Evolutionary conservation across 2,329 filamentous ascomycete species (phyloP), one percentile per base, ranked within the genome.

Genomic region (Pyrenochaeta sp.): DNA sequence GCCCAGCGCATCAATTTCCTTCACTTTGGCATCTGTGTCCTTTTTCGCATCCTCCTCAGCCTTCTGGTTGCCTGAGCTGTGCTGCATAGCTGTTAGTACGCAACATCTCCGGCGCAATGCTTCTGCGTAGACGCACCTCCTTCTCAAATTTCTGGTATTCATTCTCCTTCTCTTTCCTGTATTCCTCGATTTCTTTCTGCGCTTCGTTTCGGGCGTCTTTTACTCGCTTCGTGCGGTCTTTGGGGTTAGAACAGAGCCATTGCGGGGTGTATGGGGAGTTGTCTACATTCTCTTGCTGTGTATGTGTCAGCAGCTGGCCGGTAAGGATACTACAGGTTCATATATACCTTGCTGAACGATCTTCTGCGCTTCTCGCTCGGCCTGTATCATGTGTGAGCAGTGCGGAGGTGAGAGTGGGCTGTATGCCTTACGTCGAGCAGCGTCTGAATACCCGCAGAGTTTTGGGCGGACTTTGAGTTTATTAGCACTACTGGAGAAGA

Each of bases 281-380:
- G n/a, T 73, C 76, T 87, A 96, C 92, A 96, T 86, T 96, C 92
- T 86, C 92, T 86, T 72, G 92, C 91, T 96, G 48, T 11, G 9
- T 1, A 7, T 18, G 3, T 37, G 51, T 71, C 64, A 74, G 61
- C 45, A 23, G 3, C 12, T n/a, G 23, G 29, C 30, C 43, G 42
- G 46, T 18, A 15, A 40, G 40, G n/a, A 32, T 17, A n/a, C 5
- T n/a, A 20, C 14, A 20, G 11, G 10, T n/a, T 30, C 17, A 4
- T 11, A 76, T 81, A 56, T 78, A 96, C 94, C 91, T 86, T 95
- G 92, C 79, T 98, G 94, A 53, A 99, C 93, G 77, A 99, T 99
- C 86, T 97, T 97, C 81, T 97, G 94, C 58, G 95, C 95, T 79
- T 98, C 94, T 79, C 92, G 90, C 86, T 99, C 95, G 70, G 95